Conservation (phyloP, 768 basidiomycete species). For the Mycena sanguinolenta region DNA sequence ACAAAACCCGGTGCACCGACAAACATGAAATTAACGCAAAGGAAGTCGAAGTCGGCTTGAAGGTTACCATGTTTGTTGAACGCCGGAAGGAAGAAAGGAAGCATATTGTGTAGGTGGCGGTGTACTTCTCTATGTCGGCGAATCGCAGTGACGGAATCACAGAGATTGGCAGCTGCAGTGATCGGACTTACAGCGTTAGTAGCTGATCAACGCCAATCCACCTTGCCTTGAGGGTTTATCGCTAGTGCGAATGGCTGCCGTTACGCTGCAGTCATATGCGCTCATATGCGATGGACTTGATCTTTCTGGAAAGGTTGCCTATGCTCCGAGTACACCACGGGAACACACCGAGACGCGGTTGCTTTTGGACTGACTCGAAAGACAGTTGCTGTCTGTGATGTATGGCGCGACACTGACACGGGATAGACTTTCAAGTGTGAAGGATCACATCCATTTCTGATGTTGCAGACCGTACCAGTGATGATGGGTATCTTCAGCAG, state of each 20-base stretch:
- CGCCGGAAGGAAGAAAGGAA: constrained; percentile 31
- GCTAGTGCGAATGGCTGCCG: not conserved
- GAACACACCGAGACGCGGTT: constrained; percentile 15
- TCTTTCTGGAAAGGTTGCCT: constrained; percentile 15
- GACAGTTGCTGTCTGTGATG: constrained; percentile 4
- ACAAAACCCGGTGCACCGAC: not conserved
- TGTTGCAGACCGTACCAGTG: constrained; percentile 8
- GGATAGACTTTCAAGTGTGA: not conserved
- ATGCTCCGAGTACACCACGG: not conserved
- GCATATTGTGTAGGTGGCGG: constrained; percentile 26
- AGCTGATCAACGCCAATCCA: constrained; percentile 19
- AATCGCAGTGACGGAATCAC: constrained; percentile 17
- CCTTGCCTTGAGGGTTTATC: not conserved
- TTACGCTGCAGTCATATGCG: not conserved
- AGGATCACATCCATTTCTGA: constrained; percentile 22
- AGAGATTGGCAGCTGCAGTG: constrained; percentile 33
- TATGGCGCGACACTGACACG: constrained; percentile 8
- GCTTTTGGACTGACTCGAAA: not conserved
- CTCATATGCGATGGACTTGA: not conserved
- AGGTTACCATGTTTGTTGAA: constrained; percentile 26
- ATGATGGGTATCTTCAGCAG: constrained; percentile 31
- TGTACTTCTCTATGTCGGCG: constrained; percentile 26
- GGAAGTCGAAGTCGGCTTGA: constrained; percentile 33
- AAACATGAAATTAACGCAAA: constrained; percentile 15
- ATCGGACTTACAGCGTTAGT: constrained; percentile 24